These are phyloP conservation scores for Ordospora pajunii DNA, from an alignment of 371 early-diverging fungal species.

Conservation along the genomic window DNA sequence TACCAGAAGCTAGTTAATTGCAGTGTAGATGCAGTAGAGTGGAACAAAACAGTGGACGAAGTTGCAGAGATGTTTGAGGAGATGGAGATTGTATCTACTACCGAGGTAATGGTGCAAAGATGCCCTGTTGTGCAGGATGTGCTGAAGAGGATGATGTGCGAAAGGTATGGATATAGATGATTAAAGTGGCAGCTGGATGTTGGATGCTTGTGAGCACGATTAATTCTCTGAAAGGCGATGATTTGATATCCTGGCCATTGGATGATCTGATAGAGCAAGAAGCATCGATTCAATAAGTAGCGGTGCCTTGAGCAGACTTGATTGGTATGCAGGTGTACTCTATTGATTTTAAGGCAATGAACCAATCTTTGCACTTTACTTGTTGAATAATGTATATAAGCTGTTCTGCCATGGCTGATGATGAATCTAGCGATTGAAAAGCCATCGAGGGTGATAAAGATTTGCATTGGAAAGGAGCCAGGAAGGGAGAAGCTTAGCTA, in stretches of 20 bases:
- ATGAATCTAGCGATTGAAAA: conserved; percentile 39
- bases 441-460: conserved; percentile 38
- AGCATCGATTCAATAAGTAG: too few relatives aligned
- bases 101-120: not conserved
- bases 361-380: too few relatives aligned
- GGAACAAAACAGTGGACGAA: conserved; percentile 33
- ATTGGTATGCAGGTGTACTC: too few relatives aligned
- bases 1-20: conserved; percentile 9
- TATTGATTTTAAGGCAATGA: too few relatives aligned
- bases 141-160: not conserved
- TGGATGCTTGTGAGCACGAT: too few relatives aligned
- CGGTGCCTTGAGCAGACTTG: too few relatives aligned
- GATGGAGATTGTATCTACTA: not conserved
- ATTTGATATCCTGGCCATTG: too few relatives aligned
- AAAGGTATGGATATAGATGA: not conserved
- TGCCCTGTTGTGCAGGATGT: not conserved
- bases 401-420: not conserved
- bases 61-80: conserved; percentile 34
- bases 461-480: not conserved
- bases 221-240: too few relatives aligned
- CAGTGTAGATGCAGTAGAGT: not conserved
- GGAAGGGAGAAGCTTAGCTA: not conserved
- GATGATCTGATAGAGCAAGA: too few relatives aligned
- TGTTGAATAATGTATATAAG: not conserved
- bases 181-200: too few relatives aligned